Base-by-base conservation (phyloP, 2,329 filamentous ascomycete species). In the Zymoseptoria brevis region DNA sequence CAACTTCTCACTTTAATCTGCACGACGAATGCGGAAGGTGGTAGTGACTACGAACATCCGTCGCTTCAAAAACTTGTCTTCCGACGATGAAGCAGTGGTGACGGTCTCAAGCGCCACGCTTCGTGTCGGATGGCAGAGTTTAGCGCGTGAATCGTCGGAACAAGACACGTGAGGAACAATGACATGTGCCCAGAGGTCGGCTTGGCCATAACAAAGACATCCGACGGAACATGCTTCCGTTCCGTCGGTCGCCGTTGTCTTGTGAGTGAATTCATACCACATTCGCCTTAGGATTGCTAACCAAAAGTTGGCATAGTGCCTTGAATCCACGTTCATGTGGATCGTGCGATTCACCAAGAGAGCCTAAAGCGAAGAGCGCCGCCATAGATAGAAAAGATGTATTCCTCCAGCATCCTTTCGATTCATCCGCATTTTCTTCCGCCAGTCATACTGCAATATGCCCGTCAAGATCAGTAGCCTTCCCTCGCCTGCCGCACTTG, bases 401-500 rank as follows among this genome's bases (percentile, higher is more conserved):
- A 30, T 35, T 57, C 24, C 41, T 54, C 49, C 50, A 50, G 16
- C 11, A 51, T 35, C 48, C 56, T 5, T 52, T 56, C 48, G 7
- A 45, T 21, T 22, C 30, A 7, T 51, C 30, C 48, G 65, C 24
- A 29, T 29, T 8, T 29, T 8, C 7, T 29, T 8, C 7, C 26
- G 26, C 26, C 26, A 29, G 6, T 8, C 4, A 29, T 2, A 29
- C 4, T 8, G 26, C 56, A 70, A 69, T 66, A 68, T 66, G 58
- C 68, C 68, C 11, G 61, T 63, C 50, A 67, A 62, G 51, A 57
- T 69, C 57, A 59, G 63, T 53, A 9, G 57, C 8, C 58, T 65
- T 1, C 61, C 64, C 19, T 66, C 64, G 4, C 59, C 59, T 8
- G 60, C 57, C 30, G 68, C 66, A 22, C 57, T 67, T 5, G 22